Percentiles rank a stretch among this genome's conserved stretches.
These are phyloP conservation scores for Suhomyces taliae DNA, from an alignment of 1,139 yeast species.

Conservation along the genomic window DNA sequence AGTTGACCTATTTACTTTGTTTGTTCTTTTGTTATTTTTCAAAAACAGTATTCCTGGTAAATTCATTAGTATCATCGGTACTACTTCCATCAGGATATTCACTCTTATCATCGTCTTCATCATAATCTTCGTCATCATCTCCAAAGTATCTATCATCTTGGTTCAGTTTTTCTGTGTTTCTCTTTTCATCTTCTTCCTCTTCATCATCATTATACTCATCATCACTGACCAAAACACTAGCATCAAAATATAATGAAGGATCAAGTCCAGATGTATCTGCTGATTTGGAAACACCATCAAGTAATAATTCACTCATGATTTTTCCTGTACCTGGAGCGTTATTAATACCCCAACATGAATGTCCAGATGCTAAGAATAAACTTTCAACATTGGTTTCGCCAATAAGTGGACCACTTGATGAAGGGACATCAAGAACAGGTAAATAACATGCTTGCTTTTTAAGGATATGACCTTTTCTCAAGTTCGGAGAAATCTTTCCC, in stretches of 20 bases:
- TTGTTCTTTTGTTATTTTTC: background rate
- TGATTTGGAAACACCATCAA: constrained; percentile 80
- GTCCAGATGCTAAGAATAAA: constrained; percentile 84
- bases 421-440: constrained; percentile 91
- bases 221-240: constrained; percentile 49
- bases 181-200: constrained; percentile 15
- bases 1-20: no score
- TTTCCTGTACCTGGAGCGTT: constrained; percentile 97
- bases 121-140: constrained; percentile 15
- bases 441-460: constrained; percentile 93
- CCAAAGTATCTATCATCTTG: constrained; percentile 9
- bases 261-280: constrained; percentile 82
- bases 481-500: constrained; percentile 69
- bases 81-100: constrained; percentile 2
- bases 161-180: background rate
- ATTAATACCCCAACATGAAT: constrained; percentile 98
- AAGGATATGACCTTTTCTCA: constrained; percentile 72
- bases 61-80: constrained; percentile 4
- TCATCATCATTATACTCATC: constrained; percentile 27
- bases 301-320: constrained; percentile 78
- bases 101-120: constrained; percentile 10
- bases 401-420: constrained; percentile 87
- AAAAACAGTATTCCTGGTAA: constrained; percentile 1
- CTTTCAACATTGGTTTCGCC: constrained; percentile 89
- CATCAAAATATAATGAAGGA: constrained; percentile 85